These are phyloP conservation scores for Albatrellus ellisii DNA, from an alignment of 768 basidiomycete genomes.

Conservation along the genomic window DNA sequence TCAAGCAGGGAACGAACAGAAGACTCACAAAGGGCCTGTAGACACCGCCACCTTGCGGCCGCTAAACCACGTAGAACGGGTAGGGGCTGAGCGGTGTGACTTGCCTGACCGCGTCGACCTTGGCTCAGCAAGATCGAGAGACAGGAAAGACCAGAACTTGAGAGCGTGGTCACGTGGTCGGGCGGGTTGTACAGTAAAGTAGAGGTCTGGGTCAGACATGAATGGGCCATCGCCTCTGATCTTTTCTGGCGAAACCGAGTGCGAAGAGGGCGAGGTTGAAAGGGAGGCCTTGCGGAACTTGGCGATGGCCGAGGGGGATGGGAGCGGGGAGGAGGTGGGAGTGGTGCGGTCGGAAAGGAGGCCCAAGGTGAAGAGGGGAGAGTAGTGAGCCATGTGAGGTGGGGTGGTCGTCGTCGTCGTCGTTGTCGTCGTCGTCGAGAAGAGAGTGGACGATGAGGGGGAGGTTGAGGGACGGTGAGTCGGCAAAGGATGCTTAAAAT, in stretches of 20 bases:
- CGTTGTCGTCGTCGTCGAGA: background rate
- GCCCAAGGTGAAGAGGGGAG: conserved; percentile 12
- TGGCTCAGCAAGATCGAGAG: conserved; percentile 51
- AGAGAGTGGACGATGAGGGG: background rate
- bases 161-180: background rate
- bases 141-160: conserved; percentile 44
- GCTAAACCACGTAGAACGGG: too few relatives aligned
- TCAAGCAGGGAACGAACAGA: too few relatives aligned
- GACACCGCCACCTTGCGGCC: conserved; percentile 20
- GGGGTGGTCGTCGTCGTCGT: background rate
- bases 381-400: conserved; percentile 9
- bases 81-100: too few relatives aligned
- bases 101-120: conserved; percentile 23
- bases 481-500: too few relatives aligned
- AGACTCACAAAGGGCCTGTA: conserved; percentile 22
- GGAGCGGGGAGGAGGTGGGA: conserved; percentile 2
- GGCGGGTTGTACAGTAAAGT: conserved; percentile 1
- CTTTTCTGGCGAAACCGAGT: background rate
- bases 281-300: conserved; percentile 13
- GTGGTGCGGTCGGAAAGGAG: conserved; percentile 10
- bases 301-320: conserved; percentile 4
- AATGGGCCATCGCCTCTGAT: background rate
- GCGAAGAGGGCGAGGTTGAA: conserved; percentile 2
- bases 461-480: background rate
- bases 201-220: conserved; percentile 10